phyloP scores from a whole-genome alignment of 176 grass and related monocot species.

The Poa pratensis region DNA sequence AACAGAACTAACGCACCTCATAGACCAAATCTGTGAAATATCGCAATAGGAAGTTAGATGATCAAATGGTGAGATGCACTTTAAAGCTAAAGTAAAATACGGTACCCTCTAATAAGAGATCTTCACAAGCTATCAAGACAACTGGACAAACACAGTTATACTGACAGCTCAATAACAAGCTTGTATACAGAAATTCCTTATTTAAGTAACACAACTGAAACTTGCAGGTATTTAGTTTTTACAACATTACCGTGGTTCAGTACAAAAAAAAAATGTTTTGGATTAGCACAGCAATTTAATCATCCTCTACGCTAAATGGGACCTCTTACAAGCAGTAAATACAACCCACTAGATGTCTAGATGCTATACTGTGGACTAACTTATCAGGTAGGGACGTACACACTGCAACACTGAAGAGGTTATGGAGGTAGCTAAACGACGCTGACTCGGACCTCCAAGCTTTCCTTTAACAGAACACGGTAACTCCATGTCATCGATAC shows the following conservation, averaged over 20 bases:
- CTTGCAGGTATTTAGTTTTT: constrained; percentile 18
- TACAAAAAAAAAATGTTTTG: not conserved
- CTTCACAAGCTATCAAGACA: not conserved
- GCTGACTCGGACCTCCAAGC: constrained; percentile 86
- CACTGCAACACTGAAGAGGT: constrained; percentile 78
- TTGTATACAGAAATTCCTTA: not conserved
- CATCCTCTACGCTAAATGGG: constrained; percentile 1
- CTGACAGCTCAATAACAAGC: not conserved
- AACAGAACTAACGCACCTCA: constrained; percentile 72
- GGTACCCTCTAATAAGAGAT: constrained; percentile 1
- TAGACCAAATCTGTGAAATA: constrained; percentile 76
- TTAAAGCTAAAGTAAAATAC: constrained; percentile 19
- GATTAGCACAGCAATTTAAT: not conserved
- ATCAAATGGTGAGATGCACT: constrained; percentile 26
- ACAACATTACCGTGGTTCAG: constrained; percentile 21
- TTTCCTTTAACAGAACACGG: constrained; percentile 88
- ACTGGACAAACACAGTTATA: not conserved
- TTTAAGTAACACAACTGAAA: not conserved
- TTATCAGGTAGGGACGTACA: constrained; percentile 60
- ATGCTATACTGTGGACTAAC: not conserved
- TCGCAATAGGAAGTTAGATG: constrained; percentile 18
- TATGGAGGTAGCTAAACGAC: constrained; percentile 68
- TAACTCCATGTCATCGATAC: constrained; percentile 57
- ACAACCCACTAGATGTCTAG: not conserved
- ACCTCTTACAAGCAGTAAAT: constrained; percentile 20